phyloP scores from a whole-genome alignment of 768 basidiomycete species.

The Xerocomellus amylosporus region DNA sequence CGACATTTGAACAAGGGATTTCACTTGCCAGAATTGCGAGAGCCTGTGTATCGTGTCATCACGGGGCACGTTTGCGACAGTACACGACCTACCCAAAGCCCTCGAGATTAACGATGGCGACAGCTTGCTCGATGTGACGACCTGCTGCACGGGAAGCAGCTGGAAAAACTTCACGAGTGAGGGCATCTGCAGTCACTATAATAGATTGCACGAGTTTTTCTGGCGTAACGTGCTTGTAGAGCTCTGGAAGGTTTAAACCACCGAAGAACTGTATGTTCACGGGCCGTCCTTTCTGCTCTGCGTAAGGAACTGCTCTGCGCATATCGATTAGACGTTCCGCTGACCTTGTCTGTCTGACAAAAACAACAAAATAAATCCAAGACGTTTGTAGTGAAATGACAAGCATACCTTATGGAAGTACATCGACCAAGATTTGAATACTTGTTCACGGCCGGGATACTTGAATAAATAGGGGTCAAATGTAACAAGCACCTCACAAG shows the following conservation, averaged over 20 bases:
- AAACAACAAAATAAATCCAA: background rate
- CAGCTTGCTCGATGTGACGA: conserved; percentile 45
- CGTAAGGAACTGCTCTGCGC: background rate
- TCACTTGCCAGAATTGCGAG: conserved; percentile 75
- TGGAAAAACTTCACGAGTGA: conserved; percentile 65
- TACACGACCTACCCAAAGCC: conserved; percentile 55
- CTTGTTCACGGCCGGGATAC: conserved; percentile 67
- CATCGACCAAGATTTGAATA: conserved; percentile 77
- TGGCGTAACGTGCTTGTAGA: conserved; percentile 56
- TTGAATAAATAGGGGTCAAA: conserved; percentile 25
- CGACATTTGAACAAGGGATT: conserved; percentile 53
- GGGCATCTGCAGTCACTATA: conserved; percentile 62
- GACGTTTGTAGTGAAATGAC: background rate
- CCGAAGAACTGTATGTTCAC: conserved; percentile 67
- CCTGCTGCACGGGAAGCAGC: conserved; percentile 58
- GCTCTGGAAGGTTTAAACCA: conserved; percentile 52
- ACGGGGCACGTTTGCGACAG: background rate
- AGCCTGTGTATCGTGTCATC: conserved; percentile 39
- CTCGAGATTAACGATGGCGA: conserved; percentile 69
- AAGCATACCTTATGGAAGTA: conserved; percentile 68
- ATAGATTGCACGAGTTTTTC: conserved; percentile 63
- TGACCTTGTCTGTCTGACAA: conserved; percentile 64
- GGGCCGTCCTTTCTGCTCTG: conserved; percentile 61
- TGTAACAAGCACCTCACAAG: background rate
- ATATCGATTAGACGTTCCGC: background rate